Conservation (phyloP, 192 early-diverging fungal genomes). For the Coemansia sp. region DNA sequence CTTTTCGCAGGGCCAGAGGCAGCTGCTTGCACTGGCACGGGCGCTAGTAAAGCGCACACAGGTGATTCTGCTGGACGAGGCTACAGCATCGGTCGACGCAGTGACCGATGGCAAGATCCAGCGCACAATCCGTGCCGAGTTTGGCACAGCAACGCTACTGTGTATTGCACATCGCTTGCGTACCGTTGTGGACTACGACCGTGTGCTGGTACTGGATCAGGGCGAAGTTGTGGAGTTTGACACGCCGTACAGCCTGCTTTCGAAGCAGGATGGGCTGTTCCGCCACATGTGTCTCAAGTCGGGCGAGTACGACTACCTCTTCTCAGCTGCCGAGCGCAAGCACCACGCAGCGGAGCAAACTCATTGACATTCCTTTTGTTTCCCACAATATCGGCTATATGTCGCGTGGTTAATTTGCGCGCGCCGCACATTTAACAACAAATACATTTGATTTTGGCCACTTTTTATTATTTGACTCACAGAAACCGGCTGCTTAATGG, state of each 20-base stretch:
- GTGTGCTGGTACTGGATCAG: conserved; percentile 75
- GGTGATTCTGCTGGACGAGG: conserved; percentile 74
- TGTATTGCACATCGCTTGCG: conserved; percentile 77
- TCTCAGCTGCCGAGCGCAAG: conserved; percentile 62
- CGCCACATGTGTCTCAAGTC: conserved; percentile 78
- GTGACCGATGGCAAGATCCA: conserved; percentile 80
- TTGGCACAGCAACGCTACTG: conserved; percentile 64
- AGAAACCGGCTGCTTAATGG: conserved; percentile 8
- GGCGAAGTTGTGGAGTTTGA: conserved; percentile 72
- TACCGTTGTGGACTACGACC: conserved; percentile 73
- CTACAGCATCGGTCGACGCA: conserved; percentile 76
- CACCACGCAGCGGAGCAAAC: conserved; percentile 17
- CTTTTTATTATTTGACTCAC: no score
- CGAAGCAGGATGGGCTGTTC: conserved; percentile 52
- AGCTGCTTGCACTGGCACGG: conserved; percentile 80
- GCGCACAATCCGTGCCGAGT: conserved; percentile 62
- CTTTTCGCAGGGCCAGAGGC: conserved; percentile 81
- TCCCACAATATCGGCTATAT: no score
- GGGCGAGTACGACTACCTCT: conserved; percentile 74
- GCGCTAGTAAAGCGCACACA: conserved; percentile 71
- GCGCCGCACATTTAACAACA: no score
- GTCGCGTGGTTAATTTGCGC: no score
- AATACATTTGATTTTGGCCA: no score
- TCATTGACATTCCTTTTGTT: no score
- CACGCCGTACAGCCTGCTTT: conserved; percentile 61